A percentile compares a stretch with the other conserved stretches of the same genome.
phyloP scores from a whole-genome alignment of 192 early-diverging fungal species.

The Backusella liffmaniae region DNA sequence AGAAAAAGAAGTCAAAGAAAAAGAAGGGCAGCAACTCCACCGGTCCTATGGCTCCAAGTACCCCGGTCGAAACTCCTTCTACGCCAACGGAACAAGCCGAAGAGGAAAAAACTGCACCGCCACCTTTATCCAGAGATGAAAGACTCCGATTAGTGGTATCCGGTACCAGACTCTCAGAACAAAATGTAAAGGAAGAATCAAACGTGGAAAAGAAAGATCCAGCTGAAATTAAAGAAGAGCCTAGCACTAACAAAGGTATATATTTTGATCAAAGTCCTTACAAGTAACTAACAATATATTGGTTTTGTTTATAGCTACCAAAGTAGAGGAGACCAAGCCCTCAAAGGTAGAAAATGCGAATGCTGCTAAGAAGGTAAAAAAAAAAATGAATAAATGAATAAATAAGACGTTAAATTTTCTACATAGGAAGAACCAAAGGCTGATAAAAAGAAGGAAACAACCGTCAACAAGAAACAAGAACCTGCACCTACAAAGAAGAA shows the following conservation, averaged over 20 bases:
- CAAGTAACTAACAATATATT: not conserved
- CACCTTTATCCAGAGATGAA: not conserved
- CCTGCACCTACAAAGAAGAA: not conserved
- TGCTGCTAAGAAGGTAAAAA: not conserved
- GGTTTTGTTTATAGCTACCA: not conserved
- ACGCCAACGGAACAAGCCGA: not conserved
- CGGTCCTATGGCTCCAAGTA: not conserved
- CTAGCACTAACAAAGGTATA: not conserved
- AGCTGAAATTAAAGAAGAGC: not conserved
- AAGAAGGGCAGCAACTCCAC: conserved; percentile 25
- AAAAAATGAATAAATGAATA: not conserved
- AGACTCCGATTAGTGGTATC: not conserved
- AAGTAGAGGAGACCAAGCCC: not conserved
- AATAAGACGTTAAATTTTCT: not conserved
- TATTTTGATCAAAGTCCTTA: not conserved
- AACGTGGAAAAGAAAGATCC: not conserved
- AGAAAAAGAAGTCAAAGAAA: conserved; percentile 22
- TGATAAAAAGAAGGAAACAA: not conserved
- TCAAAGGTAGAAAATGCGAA: not conserved
- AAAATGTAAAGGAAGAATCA: not conserved
- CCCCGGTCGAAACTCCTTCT: not conserved
- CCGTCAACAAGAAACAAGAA: not conserved
- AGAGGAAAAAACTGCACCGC: not conserved
- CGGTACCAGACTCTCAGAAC: not conserved
- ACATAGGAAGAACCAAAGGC: not conserved